Base-by-base conservation (phyloP, 108 stramenopile genomes). In the Licmophora abbreviata region DNA sequence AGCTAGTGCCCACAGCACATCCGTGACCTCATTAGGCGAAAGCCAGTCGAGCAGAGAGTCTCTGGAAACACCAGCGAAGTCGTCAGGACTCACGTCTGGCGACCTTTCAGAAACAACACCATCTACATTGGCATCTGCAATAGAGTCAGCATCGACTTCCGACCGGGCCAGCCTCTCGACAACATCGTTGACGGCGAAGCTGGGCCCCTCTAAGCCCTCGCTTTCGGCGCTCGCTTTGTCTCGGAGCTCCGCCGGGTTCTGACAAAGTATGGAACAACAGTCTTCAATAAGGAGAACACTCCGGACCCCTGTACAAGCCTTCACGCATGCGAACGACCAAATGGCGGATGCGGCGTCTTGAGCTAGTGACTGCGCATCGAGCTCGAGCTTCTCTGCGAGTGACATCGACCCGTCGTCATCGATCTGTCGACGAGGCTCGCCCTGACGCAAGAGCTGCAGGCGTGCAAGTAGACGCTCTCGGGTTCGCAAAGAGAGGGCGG, bases 251-350 rank as follows among this genome's bases (percentile, higher is more conserved):
- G 3, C 15, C 30, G 64, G 67, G 47, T 73, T 63, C 63, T 73
- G 77, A 55, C 64, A 71, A 17, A 79, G 41, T 20, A 79, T 61
- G 1, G 73, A 68, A 41, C 59, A 68, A 32, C 72, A 79, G 4
- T 54, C 43, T 50, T 79, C 62, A 29, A 79, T 68, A 0, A 79
- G 51, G 3, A 58, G 50, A 15, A 26, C 63, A 29, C 60, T 71
- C 25, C 37, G 33, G 24, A 72, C 17, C 17, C 78, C 78, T 1
- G 73, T 71, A 29, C 46, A 57, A 1, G 63, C 73, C 30, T 47
- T 51, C 29, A 79, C 78, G 36, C 63, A 64, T 0, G 66, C 73
- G 51, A 79, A 79, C 0, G 73, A 46, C 73, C 73, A 74, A 51
- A 72, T 56, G 5, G 67, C 70, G 7, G 63, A 47, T 0, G 73